Conservation (phyloP, 2,329 filamentous ascomycete species). For the Xylariaceae sp. region DNA sequence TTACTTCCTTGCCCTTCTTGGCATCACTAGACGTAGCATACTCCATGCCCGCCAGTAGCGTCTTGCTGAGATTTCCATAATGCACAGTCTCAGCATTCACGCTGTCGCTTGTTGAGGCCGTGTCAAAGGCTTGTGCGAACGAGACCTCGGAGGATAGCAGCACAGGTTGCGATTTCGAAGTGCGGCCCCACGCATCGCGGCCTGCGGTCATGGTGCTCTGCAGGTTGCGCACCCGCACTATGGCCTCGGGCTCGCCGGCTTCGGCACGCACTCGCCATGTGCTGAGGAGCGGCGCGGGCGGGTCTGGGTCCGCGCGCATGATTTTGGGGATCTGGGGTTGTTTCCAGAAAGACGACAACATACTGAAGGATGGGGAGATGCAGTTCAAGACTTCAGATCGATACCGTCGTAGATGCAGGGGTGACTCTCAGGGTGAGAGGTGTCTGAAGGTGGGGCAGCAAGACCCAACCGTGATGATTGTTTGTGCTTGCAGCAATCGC, state of each 20-base stretch:
- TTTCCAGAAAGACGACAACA: conserved; percentile 28
- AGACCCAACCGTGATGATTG: too few relatives aligned
- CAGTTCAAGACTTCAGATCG: too few relatives aligned
- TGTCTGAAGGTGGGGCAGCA: too few relatives aligned
- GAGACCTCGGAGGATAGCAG: conserved; percentile 59
- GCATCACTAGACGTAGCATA: conserved; percentile 6
- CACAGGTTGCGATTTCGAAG: conserved; percentile 58
- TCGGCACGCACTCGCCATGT: conserved; percentile 38
- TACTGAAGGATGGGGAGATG: conserved; percentile 5
- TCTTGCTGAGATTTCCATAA: conserved; percentile 70
- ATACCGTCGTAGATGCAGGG: too few relatives aligned
- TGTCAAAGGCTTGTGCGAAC: conserved; percentile 54
- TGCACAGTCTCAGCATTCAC: conserved; percentile 71
- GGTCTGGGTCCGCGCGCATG: conserved; percentile 19
- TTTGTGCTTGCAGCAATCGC: too few relatives aligned
- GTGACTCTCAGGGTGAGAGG: too few relatives aligned
- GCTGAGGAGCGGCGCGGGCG: conserved; percentile 34
- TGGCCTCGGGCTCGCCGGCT: conserved; percentile 46
- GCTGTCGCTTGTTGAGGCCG: conserved; percentile 56
- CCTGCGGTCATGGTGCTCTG: conserved; percentile 54
- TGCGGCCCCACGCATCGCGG: conserved; percentile 67
- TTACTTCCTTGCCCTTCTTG: not conserved
- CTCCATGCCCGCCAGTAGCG: conserved; percentile 50
- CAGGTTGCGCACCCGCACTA: conserved; percentile 62
- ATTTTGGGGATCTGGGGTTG: conserved; percentile 17